Conservation (phyloP, 495 filamentous ascomycete genomes). For the Penicillium diatomitis region DNA sequence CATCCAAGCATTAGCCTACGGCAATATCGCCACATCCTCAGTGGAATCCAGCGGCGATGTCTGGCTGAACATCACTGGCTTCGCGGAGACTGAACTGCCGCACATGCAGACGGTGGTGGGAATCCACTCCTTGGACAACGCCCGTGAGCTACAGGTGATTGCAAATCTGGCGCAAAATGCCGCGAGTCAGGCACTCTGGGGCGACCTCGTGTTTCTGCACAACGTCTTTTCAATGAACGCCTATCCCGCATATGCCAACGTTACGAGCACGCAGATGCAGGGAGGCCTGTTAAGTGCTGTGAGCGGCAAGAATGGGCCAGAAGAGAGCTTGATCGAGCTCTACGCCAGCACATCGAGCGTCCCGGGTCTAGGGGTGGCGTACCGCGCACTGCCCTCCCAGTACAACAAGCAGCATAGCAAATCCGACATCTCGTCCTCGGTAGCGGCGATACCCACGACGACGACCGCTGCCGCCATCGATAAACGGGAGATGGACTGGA, state of each 20-base stretch:
- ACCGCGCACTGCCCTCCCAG: neutral
- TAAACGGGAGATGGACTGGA: neutral
- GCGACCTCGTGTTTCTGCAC: neutral
- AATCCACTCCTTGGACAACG: neutral
- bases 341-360: neutral
- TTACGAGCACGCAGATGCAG: neutral
- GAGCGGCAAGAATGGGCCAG: neutral
- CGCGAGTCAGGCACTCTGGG: neutral
- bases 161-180: neutral
- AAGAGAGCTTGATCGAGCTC: neutral
- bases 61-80: neutral
- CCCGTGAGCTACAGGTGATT: neutral
- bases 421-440: neutral
- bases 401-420: neutral
- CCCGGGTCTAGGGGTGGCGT: neutral
- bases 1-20: neutral
- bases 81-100: neutral
- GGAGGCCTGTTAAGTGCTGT: neutral
- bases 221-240: neutral
- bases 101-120: neutral
- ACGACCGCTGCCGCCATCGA: neutral
- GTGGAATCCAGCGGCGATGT: neutral
- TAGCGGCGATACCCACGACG: neutral
- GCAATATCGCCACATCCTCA: neutral
- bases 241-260: neutral